Base-by-base conservation (phyloP, 1,284 basidiomycete genomes). In the Cutaneotrichosporon dermatis region DNA sequence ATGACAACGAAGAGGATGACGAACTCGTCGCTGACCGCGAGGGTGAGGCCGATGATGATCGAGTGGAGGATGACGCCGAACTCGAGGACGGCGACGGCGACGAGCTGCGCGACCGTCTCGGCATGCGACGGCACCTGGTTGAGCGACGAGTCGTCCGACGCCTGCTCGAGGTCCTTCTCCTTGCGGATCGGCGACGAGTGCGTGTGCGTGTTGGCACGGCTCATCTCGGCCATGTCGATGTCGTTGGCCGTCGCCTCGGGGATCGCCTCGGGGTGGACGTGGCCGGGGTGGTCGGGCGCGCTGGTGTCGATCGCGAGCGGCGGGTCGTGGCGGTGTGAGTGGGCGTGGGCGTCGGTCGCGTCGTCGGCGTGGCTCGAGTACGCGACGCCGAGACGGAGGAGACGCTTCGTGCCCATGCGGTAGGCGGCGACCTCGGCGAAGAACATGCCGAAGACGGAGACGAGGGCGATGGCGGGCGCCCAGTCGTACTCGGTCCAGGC, bases 1-100 rank as follows among this genome's bases (percentile, higher is more conserved):
- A 98, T 79, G 60, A 98, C 94, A 61, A 93, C 80, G 74, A 98
- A 94, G 16, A 99, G 84, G 10, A 89, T 79, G 64, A 84, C 88
- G 79, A 99, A 98, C 51, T 84, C 74, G 34, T 83, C 78, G 69
- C 89, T 85, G 39, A 95, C 91, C 15, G 92, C 93, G 50, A 99
- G 85, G 0, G 95, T 98, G 33, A 99, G 80, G 1, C 95, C 95
- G 67, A 99, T 92, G 66, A 99, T 84, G 45, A 97, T 88, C 60
- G 66, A 69, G 74, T 96, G 93, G 62, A 99, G 81, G 11, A 94
- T 79, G 51, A 98, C 90, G 69, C 95, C 96, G 69, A 98, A 95
- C 74, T 85, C 77, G 36, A 79, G 67, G 1, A 79, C 73, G 13
- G 64, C 76, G 25, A 79, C 75, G 37, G 67, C 93, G 49, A 98